Percentiles rank a stretch among this genome's conserved stretches.
Evolutionary conservation across 371 early-diverging fungal species (phyloP).

Genomic region (Coemansia sp.): DNA sequence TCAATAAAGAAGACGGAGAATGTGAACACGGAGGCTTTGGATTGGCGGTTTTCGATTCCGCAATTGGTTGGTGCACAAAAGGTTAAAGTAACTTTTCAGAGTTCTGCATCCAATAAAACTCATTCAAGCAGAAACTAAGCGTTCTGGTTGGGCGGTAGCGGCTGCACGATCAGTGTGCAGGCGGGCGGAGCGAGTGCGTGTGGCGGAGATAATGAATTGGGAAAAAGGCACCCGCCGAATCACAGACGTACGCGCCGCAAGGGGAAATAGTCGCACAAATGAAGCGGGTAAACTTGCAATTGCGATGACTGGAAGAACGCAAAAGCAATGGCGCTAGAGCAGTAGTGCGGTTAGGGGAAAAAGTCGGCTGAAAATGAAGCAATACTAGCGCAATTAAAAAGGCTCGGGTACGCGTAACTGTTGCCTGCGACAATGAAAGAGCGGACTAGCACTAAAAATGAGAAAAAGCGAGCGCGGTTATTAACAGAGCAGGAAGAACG

Average conservation of each 20-base stretch:
- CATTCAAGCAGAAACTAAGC: neutral
- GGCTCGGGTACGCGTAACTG: slow-evolving; percentile 1
- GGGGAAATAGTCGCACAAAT: neutral
- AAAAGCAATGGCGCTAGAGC: neutral
- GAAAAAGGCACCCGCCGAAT: too few relatives aligned
- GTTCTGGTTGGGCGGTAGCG: slow-evolving; percentile 1
- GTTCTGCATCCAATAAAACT: slow-evolving; percentile 5
- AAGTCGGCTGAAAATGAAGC: neutral
- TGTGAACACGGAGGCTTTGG: neutral
- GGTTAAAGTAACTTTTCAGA: slow-evolving; percentile 1
- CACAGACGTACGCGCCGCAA: too few relatives aligned
- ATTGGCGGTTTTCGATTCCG: slow-evolving; percentile 4
- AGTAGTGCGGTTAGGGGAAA: neutral
- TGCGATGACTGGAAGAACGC: neutral
- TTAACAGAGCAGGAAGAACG: neutral
- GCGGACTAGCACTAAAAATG: too few relatives aligned
- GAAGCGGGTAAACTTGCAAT: neutral
- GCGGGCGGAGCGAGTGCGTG: neutral
- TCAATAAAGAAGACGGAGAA: neutral
- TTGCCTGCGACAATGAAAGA: neutral
- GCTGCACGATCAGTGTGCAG: neutral
- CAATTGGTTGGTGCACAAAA: neutral
- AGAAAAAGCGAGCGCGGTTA: neutral
- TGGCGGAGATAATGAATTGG: slow-evolving; percentile 1
- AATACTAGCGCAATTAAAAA: slow-evolving; percentile 5